Percentiles rank a stretch among this genome's conserved stretches.
phyloP scores from a whole-genome alignment of 331 rosid species.

The Quercus lobata region DNA sequence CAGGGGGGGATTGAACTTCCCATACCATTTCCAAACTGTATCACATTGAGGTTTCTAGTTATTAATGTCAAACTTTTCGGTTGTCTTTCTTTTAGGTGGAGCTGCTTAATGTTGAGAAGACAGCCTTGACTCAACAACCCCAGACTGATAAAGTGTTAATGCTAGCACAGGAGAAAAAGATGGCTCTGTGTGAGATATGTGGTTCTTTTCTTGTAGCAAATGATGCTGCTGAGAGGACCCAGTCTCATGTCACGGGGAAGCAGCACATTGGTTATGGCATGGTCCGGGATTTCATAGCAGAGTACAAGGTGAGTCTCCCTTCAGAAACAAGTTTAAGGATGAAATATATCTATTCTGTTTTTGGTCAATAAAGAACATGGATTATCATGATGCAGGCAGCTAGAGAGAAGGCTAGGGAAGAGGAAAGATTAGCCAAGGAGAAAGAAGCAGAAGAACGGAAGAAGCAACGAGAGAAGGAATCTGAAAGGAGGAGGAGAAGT shows the following conservation, averaged over 20 bases:
- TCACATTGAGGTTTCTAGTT: not conserved
- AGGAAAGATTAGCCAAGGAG: constrained; percentile 80
- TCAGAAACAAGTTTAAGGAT: not conserved
- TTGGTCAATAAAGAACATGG: not conserved
- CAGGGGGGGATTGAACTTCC: not conserved
- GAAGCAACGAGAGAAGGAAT: constrained; percentile 80
- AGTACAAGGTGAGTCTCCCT: constrained; percentile 61
- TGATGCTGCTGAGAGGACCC: constrained; percentile 98
- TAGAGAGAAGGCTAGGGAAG: constrained; percentile 81
- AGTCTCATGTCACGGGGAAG: constrained; percentile 95
- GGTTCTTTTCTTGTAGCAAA: constrained; percentile 99
- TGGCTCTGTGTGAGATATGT: constrained; percentile 98
- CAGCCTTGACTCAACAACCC: constrained; percentile 66
- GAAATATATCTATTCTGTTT: not conserved
- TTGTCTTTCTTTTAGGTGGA: constrained; percentile 59
- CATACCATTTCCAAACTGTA: not conserved
- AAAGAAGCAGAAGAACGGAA: constrained; percentile 82
- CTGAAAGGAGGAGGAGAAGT: constrained; percentile 58
- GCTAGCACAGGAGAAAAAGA: constrained; percentile 94
- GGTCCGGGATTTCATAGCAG: constrained; percentile 89
- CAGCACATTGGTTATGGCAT: constrained; percentile 99
- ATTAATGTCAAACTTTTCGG: not conserved
- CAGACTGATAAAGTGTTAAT: constrained; percentile 66
- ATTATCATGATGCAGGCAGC: constrained; percentile 48
- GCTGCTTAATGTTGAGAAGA: constrained; percentile 78